A percentile compares a stretch with the other conserved stretches of the same genome.
These are phyloP conservation scores for Symbiotaphrina buchneri DNA, from an alignment of 495 filamentous ascomycete genomes.

Conservation along the genomic window DNA sequence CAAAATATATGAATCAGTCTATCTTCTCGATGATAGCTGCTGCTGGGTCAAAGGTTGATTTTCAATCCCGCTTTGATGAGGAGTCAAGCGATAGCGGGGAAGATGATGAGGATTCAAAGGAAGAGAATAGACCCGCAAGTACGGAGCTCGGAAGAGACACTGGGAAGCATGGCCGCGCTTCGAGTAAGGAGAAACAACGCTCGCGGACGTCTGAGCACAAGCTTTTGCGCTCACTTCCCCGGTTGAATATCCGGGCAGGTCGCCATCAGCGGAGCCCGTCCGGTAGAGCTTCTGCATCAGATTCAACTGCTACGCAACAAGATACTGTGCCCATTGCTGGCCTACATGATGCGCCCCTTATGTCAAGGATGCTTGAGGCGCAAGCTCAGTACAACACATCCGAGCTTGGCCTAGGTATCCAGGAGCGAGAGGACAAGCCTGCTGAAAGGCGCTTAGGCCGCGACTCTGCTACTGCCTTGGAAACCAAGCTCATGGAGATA, in stretches of 20 bases:
- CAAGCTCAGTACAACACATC: constrained; percentile 34
- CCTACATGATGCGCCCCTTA: constrained; percentile 34
- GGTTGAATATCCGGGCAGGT: constrained; percentile 18
- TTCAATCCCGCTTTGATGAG: constrained; percentile 60
- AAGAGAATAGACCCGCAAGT: too few species aligned
- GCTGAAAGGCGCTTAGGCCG: constrained; percentile 10
- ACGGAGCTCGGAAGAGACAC: constrained; percentile 10
- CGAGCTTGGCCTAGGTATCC: constrained; percentile 8
- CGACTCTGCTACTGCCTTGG: constrained; percentile 25
- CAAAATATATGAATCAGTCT: constrained; percentile 73
- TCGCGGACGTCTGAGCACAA: constrained; percentile 37
- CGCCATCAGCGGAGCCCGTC: constrained; percentile 5
- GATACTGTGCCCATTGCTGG: not conserved
- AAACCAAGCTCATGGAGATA: constrained; percentile 59
- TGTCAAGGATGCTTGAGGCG: constrained; percentile 72
- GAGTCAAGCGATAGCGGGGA: constrained; percentile 62
- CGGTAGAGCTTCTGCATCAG: too few species aligned
- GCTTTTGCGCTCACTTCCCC: constrained; percentile 33
- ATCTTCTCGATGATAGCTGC: constrained; percentile 86
- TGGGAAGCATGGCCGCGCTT: constrained; percentile 7
- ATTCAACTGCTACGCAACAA: too few species aligned
- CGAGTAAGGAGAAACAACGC: constrained; percentile 22
- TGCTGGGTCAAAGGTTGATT: constrained; percentile 62
- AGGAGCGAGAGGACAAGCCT: constrained; percentile 8
- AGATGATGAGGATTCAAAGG: constrained; percentile 12